Conservation (phyloP, 164 flowering plant genomes). For the Taxillus chinensis region DNA sequence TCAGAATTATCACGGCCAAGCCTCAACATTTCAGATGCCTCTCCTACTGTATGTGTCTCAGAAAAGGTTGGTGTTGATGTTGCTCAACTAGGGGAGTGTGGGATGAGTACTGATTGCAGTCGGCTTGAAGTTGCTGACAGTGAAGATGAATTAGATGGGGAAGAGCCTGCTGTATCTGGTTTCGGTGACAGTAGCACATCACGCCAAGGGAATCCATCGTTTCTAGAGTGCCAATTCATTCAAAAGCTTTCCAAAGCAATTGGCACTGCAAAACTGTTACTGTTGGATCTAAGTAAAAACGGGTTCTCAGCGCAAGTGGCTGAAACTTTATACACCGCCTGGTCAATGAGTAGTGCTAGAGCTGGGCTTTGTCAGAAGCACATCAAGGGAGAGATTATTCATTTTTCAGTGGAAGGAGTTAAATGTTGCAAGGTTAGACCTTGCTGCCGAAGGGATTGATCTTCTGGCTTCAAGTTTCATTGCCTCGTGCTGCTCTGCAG, state of each 20-base stretch:
- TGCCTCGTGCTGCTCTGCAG: neutral
- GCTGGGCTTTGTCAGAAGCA: constrained; percentile 31
- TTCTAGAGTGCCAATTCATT: constrained; percentile 22
- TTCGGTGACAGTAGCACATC: constrained; percentile 33
- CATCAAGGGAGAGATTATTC: constrained; percentile 33
- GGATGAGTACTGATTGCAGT: constrained; percentile 19
- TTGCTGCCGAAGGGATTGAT: constrained; percentile 56
- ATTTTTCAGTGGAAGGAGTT: constrained; percentile 38
- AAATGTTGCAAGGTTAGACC: constrained; percentile 50
- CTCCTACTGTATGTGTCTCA: constrained; percentile 8
- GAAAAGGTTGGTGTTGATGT: constrained; percentile 15
- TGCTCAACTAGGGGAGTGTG: constrained; percentile 17
- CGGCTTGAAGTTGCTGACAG: constrained; percentile 82
- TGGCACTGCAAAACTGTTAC: constrained; percentile 33
- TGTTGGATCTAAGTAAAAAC: constrained; percentile 64
- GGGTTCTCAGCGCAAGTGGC: constrained; percentile 42
- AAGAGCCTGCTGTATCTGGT: constrained; percentile 25
- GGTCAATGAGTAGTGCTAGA: constrained; percentile 39
- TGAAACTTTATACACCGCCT: constrained; percentile 45
- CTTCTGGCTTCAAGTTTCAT: neutral
- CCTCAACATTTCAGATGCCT: constrained; percentile 9
- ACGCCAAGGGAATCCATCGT: constrained; percentile 16
- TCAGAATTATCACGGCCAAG: constrained; percentile 13
- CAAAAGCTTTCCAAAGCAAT: constrained; percentile 55
- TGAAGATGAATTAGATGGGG: constrained; percentile 40